Conservation (phyloP, 306 rosid genomes). For the Abrus pulchellus region DNA sequence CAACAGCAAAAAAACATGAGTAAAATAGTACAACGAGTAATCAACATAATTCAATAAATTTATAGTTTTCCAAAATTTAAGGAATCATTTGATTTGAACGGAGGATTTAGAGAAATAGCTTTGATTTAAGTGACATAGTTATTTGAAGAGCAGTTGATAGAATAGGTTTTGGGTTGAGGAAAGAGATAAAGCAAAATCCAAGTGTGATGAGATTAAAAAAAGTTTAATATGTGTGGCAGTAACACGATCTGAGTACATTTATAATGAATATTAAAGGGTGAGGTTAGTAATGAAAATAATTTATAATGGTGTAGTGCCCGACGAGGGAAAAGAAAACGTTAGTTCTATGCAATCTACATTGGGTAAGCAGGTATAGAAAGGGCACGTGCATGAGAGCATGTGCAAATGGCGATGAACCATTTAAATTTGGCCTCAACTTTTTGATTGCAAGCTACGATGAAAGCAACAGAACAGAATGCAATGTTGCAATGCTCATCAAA, state of each 20-base stretch:
- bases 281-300: not conserved
- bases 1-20: too few species aligned
- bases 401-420: conserved; percentile 9
- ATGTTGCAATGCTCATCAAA: not conserved
- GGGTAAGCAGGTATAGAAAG: conserved; percentile 3
- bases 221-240: not conserved
- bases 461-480: not conserved
- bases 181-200: not conserved
- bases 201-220: not conserved
- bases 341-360: not conserved
- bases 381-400: conserved; percentile 17
- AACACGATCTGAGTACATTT: not conserved
- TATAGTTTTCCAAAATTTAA: too few species aligned
- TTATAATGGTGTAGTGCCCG: not conserved
- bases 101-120: not conserved
- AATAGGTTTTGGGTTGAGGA: too few species aligned
- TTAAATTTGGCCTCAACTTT: not conserved
- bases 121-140: not conserved
- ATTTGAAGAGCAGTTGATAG: not conserved
- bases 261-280: not conserved
- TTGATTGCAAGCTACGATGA: conserved; percentile 29
- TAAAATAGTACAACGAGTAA: not conserved
- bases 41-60: not conserved
- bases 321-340: not conserved
- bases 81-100: too few species aligned